Conservation (phyloP, 352 stramenopile genomes). For the Globisporangium takayamanum region DNA sequence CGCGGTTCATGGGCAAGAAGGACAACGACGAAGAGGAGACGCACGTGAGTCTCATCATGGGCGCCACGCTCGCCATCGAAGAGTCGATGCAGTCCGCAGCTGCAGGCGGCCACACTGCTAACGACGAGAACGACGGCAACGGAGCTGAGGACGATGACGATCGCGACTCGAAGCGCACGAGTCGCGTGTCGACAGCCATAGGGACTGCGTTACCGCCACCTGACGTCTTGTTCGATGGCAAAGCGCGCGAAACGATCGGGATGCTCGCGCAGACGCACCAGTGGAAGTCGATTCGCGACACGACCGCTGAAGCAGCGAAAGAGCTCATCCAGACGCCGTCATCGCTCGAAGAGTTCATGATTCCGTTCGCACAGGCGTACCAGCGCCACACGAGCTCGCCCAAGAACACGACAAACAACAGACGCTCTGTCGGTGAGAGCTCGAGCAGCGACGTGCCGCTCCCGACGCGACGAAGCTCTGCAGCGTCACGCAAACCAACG, state of each 20-base stretch:
- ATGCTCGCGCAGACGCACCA: slow-evolving; percentile 34
- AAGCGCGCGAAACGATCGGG: slow-evolving; percentile 12
- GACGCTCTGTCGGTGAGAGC: slow-evolving; percentile 4
- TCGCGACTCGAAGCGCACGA: slow-evolving; percentile 2
- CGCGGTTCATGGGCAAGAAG: slow-evolving; percentile 49
- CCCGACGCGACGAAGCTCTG: neutral
- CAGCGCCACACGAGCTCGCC: slow-evolving; percentile 9
- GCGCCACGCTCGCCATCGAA: slow-evolving; percentile 69
- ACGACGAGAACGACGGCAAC: neutral
- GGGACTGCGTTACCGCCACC: slow-evolving; percentile 3
- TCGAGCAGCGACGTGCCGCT: slow-evolving; percentile 6
- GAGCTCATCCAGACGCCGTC: slow-evolving; percentile 38
- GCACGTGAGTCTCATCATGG: slow-evolving; percentile 79
- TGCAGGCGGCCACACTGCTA: neutral
- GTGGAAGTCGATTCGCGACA: slow-evolving; percentile 45
- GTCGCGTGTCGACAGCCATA: neutral
- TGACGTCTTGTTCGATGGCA: slow-evolving; percentile 10
- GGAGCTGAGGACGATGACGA: neutral
- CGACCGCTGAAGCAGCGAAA: slow-evolving; percentile 60
- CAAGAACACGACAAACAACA: slow-evolving; percentile 1
- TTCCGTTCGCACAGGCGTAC: slow-evolving; percentile 17
- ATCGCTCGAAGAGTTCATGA: slow-evolving; percentile 39
- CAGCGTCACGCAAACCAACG: slow-evolving; percentile 6
- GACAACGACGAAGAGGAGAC: slow-evolving; percentile 54
- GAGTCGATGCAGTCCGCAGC: slow-evolving; percentile 22